Evolutionary conservation across 2,329 filamentous ascomycete species (phyloP).

Genomic region (Capronia coronata): DNA sequence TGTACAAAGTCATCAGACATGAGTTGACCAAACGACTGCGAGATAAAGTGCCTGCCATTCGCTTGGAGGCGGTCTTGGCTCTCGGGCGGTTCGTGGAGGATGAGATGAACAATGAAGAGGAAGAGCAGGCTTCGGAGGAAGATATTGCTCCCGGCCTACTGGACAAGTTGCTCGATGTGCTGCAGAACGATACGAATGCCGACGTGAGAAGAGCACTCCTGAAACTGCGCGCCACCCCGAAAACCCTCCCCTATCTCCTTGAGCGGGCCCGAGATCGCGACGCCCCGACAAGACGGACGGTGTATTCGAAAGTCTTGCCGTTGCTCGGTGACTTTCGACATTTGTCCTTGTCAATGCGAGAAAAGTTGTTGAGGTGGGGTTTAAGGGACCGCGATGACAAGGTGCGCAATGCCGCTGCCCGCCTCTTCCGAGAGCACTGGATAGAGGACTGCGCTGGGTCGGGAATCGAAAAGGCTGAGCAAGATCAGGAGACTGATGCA

Average conservation of each 20-base stretch:
- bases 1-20: conserved; percentile 75
- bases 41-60: conserved; percentile 89
- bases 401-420: conserved; percentile 83
- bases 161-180: conserved; percentile 74
- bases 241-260: conserved; percentile 76
- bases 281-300: conserved; percentile 69
- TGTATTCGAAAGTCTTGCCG: conserved; percentile 82
- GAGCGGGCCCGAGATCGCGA: conserved; percentile 89
- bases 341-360: conserved; percentile 84
- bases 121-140: conserved; percentile 50
- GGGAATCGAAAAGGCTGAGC: conserved; percentile 24
- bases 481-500: not conserved
- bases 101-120: conserved; percentile 58
- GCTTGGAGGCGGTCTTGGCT: conserved; percentile 84
- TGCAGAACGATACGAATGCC: conserved; percentile 90
- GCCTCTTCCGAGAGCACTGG: conserved; percentile 92
- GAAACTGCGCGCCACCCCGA: conserved; percentile 79
- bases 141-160: conserved; percentile 62
- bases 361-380: conserved; percentile 93
- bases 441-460: conserved; percentile 85
- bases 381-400: conserved; percentile 88
- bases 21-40: conserved; percentile 77
- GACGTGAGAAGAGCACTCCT: conserved; percentile 86
- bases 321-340: conserved; percentile 90
- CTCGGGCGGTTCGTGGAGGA: conserved; percentile 78